Percentiles rank a stretch among this genome's conserved stretches.
These are phyloP conservation scores for Spathaspora sp. DNA, from an alignment of 805 yeast genomes.

Conservation along the genomic window DNA sequence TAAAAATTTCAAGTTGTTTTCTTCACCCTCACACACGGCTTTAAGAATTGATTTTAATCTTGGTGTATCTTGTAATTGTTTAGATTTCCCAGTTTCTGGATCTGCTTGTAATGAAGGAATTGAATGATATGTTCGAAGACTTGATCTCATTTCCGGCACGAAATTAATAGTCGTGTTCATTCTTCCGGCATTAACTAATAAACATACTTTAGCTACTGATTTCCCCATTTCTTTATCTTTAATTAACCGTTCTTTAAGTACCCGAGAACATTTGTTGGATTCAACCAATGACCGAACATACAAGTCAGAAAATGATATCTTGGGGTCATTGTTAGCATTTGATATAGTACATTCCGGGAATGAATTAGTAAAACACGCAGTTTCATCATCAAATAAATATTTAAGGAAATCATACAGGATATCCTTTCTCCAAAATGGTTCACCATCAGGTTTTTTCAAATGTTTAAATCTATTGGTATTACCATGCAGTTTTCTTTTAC, in stretches of 20 bases:
- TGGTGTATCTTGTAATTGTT: conserved; percentile 92
- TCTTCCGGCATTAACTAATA: conserved; percentile 87
- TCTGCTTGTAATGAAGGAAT: conserved; percentile 84
- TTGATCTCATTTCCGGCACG: conserved; percentile 93
- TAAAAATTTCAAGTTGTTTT: conserved; percentile 42
- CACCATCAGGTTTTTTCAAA: conserved; percentile 86
- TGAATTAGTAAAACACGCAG: conserved; percentile 65
- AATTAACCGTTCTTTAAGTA: conserved; percentile 72
- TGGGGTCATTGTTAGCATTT: conserved; percentile 35
- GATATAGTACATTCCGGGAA: conserved; percentile 41
- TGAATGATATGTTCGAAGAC: conserved; percentile 87
- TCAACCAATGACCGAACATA: conserved; percentile 80
- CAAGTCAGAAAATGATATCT: conserved; percentile 75
- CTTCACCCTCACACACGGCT: conserved; percentile 73
- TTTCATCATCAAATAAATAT: conserved; percentile 58
- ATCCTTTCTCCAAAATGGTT: conserved; percentile 84
- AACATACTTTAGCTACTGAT: conserved; percentile 75
- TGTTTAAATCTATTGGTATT: conserved; percentile 1
- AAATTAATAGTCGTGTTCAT: conserved; percentile 94
- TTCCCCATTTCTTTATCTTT: conserved; percentile 59
- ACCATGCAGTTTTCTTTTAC: background rate
- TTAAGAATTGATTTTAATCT: conserved; percentile 85
- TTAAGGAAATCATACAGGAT: conserved; percentile 78
- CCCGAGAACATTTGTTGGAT: conserved; percentile 77
- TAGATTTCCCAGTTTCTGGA: conserved; percentile 45